A percentile compares a stretch with the other conserved stretches of the same genome.
These are phyloP conservation scores for Epichloe uncinata DNA, from an alignment of 2,329 filamentous ascomycete genomes.

Conservation along the genomic window DNA sequence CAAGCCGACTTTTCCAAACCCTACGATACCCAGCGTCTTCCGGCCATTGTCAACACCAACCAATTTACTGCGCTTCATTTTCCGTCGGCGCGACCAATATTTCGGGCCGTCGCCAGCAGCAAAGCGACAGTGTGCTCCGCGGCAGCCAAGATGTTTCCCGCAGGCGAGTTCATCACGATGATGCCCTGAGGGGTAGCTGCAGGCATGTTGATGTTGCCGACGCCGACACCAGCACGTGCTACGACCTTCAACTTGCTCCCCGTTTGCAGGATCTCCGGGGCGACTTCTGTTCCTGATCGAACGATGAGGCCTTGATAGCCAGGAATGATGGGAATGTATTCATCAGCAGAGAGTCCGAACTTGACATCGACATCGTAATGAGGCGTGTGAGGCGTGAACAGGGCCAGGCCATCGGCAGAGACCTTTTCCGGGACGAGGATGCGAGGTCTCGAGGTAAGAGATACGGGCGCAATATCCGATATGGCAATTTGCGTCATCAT, in stretches of 20 bases:
- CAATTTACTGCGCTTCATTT: slow-evolving; percentile 46
- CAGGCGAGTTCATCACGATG: no score
- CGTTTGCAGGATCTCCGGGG: slow-evolving; percentile 49
- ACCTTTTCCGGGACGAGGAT: slow-evolving; percentile 71
- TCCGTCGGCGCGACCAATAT: no score
- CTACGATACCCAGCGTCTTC: slow-evolving; percentile 65
- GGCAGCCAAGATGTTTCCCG: no score
- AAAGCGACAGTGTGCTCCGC: no score
- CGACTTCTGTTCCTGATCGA: slow-evolving; percentile 72
- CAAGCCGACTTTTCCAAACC: slow-evolving; percentile 71
- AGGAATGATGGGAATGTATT: slow-evolving; percentile 54
- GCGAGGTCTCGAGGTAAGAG: slow-evolving; percentile 17
- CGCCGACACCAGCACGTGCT: slow-evolving; percentile 63
- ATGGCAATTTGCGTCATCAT: slow-evolving; percentile 17
- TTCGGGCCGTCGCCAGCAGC: no score
- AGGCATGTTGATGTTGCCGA: no score
- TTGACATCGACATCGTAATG: slow-evolving; percentile 58
- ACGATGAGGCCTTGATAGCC: slow-evolving; percentile 66
- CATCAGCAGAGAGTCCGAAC: slow-evolving; percentile 45
- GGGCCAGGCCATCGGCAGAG: slow-evolving; percentile 60
- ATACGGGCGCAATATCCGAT: background rate
- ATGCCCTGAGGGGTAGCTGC: no score
- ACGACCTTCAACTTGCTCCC: slow-evolving; percentile 63
- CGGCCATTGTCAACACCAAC: slow-evolving; percentile 67
- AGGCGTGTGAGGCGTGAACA: slow-evolving; percentile 47